Evolutionary conservation across 2,329 filamentous ascomycete genomes (phyloP).

Genomic region (Chaetomiaceae sp.): DNA sequence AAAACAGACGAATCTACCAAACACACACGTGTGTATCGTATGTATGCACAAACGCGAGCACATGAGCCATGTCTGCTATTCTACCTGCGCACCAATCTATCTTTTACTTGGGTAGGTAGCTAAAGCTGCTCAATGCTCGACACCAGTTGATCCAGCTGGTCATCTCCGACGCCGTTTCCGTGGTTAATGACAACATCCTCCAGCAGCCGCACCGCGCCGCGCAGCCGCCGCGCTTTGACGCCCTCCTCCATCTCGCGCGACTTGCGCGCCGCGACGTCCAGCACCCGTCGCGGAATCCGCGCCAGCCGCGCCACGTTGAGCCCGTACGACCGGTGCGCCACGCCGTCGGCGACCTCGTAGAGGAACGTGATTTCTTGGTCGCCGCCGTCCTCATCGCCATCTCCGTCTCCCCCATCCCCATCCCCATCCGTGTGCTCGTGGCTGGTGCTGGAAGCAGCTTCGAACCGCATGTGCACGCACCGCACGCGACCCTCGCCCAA

Average conservation of each 20-base stretch:
- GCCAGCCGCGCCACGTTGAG: conserved; percentile 88
- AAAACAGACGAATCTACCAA: too few relatives aligned
- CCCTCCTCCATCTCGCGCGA: conserved; percentile 75
- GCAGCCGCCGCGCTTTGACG: conserved; percentile 60
- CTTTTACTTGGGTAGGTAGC: too few relatives aligned
- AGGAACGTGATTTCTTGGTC: conserved; percentile 87
- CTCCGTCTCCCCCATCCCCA: conserved; percentile 18
- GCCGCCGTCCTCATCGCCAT: conserved; percentile 38
- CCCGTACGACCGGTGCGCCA: conserved; percentile 91
- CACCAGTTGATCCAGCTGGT: conserved; percentile 50
- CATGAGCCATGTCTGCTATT: too few relatives aligned
- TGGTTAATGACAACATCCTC: conserved; percentile 43
- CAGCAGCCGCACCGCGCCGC: conserved; percentile 43
- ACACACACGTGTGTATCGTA: too few relatives aligned
- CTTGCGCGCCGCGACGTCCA: conserved; percentile 76
- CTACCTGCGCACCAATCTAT: too few relatives aligned
- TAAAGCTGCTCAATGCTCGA: conserved; percentile 55
- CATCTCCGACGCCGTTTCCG: conserved; percentile 32
- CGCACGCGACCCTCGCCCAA: conserved; percentile 61
- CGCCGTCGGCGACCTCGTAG: conserved; percentile 86
- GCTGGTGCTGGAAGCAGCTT: conserved; percentile 31
- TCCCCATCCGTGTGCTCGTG: background rate
- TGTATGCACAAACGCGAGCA: too few relatives aligned
- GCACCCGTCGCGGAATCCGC: conserved; percentile 68
- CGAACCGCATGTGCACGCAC: conserved; percentile 95